Conservation (phyloP, 2,329 filamentous ascomycete species). For the Fusarium globosum region DNA sequence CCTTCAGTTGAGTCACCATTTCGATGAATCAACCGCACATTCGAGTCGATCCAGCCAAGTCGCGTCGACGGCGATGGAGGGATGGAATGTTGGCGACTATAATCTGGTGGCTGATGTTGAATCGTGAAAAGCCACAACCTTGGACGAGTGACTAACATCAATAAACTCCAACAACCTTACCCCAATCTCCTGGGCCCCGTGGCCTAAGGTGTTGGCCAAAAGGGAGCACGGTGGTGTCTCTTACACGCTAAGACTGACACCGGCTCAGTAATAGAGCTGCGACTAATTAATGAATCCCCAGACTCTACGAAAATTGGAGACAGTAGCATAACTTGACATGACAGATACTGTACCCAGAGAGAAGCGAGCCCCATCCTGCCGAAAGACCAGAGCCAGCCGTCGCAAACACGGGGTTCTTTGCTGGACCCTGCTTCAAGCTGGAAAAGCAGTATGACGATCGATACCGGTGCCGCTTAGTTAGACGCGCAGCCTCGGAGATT, state of each 20-base stretch:
- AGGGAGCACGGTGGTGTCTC: slow-evolving; percentile 11
- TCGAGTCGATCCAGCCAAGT: not conserved
- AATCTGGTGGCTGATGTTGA: slow-evolving; percentile 33
- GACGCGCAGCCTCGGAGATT: slow-evolving; percentile 16
- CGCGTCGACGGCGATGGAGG: slow-evolving; percentile 10
- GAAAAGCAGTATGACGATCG: slow-evolving; percentile 37
- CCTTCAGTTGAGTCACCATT: slow-evolving; percentile 25
- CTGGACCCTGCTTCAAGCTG: slow-evolving; percentile 24
- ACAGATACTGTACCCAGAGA: not conserved
- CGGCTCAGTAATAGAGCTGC: slow-evolving; percentile 18
- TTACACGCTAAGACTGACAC: slow-evolving; percentile 31
- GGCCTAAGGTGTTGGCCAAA: slow-evolving; percentile 35
- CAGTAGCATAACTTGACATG: slow-evolving; percentile 24
- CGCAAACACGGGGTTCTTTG: slow-evolving; percentile 37
- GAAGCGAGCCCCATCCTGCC: slow-evolving; percentile 11
- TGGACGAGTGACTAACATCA: slow-evolving; percentile 17
- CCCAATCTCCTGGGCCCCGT: slow-evolving; percentile 42
- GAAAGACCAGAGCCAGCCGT: slow-evolving; percentile 41
- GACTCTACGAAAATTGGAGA: slow-evolving; percentile 33
- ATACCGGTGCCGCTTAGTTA: slow-evolving; percentile 23
- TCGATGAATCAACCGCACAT: slow-evolving; percentile 16
- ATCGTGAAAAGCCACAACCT: slow-evolving; percentile 21
- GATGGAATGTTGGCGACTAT: slow-evolving; percentile 29
- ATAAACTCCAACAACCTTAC: slow-evolving; percentile 30
- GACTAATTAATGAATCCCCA: slow-evolving; percentile 37